These are phyloP conservation scores for Circinella minor DNA, from an alignment of 371 early-diverging fungal genomes.

Conservation along the genomic window DNA sequence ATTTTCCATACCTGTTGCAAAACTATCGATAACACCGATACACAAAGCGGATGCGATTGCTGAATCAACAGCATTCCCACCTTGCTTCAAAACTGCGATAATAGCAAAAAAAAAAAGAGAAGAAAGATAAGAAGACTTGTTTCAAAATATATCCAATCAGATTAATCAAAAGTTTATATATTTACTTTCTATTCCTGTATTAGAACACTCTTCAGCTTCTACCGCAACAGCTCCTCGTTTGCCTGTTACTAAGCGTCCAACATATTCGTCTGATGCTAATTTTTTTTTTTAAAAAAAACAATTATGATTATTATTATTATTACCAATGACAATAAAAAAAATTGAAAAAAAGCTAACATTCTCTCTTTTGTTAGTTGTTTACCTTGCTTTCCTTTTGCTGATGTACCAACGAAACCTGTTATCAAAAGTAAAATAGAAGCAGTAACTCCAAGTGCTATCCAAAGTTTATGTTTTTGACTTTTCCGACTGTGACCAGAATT, in stretches of 20 bases:
- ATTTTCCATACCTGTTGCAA: slow-evolving; percentile 87
- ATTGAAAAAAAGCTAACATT: background rate
- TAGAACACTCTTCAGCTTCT: slow-evolving; percentile 84
- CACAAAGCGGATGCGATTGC: slow-evolving; percentile 94
- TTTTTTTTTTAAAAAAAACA: background rate
- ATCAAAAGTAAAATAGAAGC: background rate
- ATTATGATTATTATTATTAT: background rate
- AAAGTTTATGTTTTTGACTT: background rate
- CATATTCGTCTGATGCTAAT: background rate
- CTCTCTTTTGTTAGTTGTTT: background rate
- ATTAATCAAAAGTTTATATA: background rate
- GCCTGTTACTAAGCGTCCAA: slow-evolving; percentile 36
- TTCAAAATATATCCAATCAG: background rate
- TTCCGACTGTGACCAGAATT: background rate
- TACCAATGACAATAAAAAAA: background rate
- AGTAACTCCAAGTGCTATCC: background rate
- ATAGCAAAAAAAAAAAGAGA: background rate
- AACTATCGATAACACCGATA: slow-evolving; percentile 93
- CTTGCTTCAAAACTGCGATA: slow-evolving; percentile 72
- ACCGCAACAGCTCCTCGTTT: slow-evolving; percentile 82
- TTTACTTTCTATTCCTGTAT: slow-evolving; percentile 81
- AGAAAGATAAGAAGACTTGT: too few species aligned
- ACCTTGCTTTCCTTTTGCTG: background rate
- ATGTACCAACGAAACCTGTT: background rate
- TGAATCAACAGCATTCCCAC: slow-evolving; percentile 98